A percentile compares a stretch with the other conserved stretches of the same genome.
Conservation (phyloP, 1,139 yeast species). For the Saccharomyces hybrid region DNA sequence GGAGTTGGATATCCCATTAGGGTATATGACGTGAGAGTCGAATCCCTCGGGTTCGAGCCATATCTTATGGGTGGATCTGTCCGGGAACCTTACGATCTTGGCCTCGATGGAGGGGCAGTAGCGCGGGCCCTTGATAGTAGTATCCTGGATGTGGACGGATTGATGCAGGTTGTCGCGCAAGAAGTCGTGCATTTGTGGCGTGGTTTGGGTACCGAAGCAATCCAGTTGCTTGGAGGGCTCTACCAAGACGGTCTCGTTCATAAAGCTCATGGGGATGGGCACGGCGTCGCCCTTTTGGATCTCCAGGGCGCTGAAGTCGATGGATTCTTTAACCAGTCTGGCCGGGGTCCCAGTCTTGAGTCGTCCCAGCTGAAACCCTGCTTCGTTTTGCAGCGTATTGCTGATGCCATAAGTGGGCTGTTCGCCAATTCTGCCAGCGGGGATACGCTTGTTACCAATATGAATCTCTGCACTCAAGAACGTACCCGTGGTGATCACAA, state of each 20-base stretch:
- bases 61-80: slow-evolving; percentile 66
- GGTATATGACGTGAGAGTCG: slow-evolving; percentile 77
- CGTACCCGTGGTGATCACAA: slow-evolving; percentile 93
- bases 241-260: slow-evolving; percentile 54
- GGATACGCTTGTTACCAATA: slow-evolving; percentile 68
- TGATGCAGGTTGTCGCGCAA: slow-evolving; percentile 65
- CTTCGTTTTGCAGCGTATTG: slow-evolving; percentile 53
- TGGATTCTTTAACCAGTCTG: slow-evolving; percentile 62
- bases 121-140: slow-evolving; percentile 87
- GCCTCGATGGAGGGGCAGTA: slow-evolving; percentile 97
- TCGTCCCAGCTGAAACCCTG: slow-evolving; percentile 81
- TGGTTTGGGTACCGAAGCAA: slow-evolving; percentile 77
- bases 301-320: slow-evolving; percentile 52
- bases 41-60: slow-evolving; percentile 98
- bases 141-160: slow-evolving; percentile 81
- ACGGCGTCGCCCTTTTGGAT: slow-evolving; percentile 76
- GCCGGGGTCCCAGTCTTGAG: slow-evolving; percentile 98
- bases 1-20: slow-evolving; percentile 92
- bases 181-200: slow-evolving; percentile 62
- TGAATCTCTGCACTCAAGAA: slow-evolving; percentile 92
- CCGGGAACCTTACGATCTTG: slow-evolving; percentile 72
- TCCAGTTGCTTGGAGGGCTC: slow-evolving; percentile 50
- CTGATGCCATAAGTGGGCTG: slow-evolving; percentile 85
- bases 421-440: slow-evolving; percentile 94
- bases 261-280: slow-evolving; percentile 81